Percentiles rank a stretch among this genome's conserved stretches.
These are phyloP conservation scores for Heterobasidion parviporum DNA, from an alignment of 1,284 basidiomycete genomes.

Conservation along the genomic window DNA sequence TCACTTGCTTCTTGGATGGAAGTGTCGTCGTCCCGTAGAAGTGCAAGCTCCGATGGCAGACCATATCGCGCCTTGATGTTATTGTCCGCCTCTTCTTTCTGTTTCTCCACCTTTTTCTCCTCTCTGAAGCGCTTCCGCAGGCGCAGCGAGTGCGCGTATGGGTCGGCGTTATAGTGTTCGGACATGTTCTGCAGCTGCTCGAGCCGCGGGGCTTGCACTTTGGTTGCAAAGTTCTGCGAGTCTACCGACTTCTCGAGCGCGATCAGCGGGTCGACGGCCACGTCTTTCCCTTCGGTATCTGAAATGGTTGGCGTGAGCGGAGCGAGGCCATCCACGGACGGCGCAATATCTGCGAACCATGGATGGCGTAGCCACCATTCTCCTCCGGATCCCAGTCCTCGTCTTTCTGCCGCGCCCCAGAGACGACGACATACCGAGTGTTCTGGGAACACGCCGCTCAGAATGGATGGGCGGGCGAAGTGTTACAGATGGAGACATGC, in stretches of 20 bases:
- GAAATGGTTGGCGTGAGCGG: neutral
- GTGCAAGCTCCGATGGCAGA: conserved; percentile 52
- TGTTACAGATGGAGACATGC: conserved; percentile 29
- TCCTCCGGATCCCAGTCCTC: conserved; percentile 96
- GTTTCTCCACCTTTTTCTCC: conserved; percentile 74
- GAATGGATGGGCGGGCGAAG: neutral
- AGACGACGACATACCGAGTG: conserved; percentile 87
- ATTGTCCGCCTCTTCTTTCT: conserved; percentile 60
- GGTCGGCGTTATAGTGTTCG: conserved; percentile 74
- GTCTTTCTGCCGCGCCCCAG: conserved; percentile 85
- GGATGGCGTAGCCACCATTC: conserved; percentile 86
- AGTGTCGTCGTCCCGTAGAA: conserved; percentile 53
- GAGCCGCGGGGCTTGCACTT: conserved; percentile 69
- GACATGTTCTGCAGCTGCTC: conserved; percentile 70
- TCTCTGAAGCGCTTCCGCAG: conserved; percentile 77
- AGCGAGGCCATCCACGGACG: neutral
- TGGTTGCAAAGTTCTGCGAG: conserved; percentile 64
- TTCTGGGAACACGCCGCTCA: conserved; percentile 49
- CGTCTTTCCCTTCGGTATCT: conserved; percentile 11
- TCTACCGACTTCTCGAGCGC: conserved; percentile 82
- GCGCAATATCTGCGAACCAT: conserved; percentile 41
- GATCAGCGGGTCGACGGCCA: conserved; percentile 67
- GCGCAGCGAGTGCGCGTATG: conserved; percentile 69
- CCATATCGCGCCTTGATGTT: conserved; percentile 66
- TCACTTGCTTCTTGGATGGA: conserved; percentile 48